Conservation (phyloP, 306 rosid species). For the Oxytropis ochrocephala region DNA sequence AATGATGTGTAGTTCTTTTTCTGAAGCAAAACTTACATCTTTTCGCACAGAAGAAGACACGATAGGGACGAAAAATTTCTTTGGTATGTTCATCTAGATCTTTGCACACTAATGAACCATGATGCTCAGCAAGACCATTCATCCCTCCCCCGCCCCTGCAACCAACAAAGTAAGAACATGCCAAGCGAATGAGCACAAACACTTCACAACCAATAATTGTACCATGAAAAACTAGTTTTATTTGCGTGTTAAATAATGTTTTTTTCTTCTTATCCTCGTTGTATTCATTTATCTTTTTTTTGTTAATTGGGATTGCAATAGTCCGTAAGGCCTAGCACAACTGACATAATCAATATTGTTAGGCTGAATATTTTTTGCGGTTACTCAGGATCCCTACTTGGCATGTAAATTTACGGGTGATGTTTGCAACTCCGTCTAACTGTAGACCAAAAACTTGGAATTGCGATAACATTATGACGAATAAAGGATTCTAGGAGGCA, state of each 20-base stretch:
- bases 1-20: not conserved
- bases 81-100: slow-evolving; percentile 50
- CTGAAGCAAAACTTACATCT: slow-evolving; percentile 49
- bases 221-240: not conserved
- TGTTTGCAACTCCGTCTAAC: no score
- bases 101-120: slow-evolving; percentile 16
- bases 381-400: no score
- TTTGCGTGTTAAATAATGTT: no score
- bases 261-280: no score
- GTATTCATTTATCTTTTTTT: no score
- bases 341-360: no score
- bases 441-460: no score
- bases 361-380: no score
- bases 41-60: slow-evolving; percentile 84
- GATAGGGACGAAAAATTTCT: slow-evolving; percentile 72
- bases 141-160: slow-evolving; percentile 42
- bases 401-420: no score
- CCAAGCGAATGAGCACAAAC: not conserved
- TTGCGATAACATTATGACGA: no score
- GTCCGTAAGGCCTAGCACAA: no score
- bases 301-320: no score
- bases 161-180: not conserved
- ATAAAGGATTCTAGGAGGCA: not conserved
- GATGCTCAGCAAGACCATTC: slow-evolving; percentile 9
- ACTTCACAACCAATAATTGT: not conserved